Base-by-base conservation (phyloP, 306 rosid genomes). In the Gleditsia sinensis region DNA sequence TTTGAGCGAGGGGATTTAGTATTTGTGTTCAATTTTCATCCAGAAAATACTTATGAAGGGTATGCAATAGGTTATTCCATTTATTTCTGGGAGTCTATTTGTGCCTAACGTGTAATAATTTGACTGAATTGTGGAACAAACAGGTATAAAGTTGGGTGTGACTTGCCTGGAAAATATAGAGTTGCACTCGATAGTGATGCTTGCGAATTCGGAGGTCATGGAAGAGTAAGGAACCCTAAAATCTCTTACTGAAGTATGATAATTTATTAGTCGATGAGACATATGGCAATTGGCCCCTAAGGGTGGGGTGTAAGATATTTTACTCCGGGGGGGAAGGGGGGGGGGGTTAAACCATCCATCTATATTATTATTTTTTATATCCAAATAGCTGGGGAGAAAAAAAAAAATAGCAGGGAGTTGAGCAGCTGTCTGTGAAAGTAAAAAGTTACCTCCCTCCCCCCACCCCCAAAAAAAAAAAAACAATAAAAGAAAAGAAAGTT, bases 111-210 rank as follows among this genome's bases (percentile, higher is more conserved):
- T 34, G 50, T 66, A 57, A 61, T 83, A 54, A 59, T 71, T 72
- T 53, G 56, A 68, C 70, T 81, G 77, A 57, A 67, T 73, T 61
- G 33, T 77, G 77, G 74, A 71, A 54, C 70, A 74, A 73, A 23
- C 84, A 94, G 98, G 80, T 94, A 94, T 76, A 94, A 94, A 89
- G 89, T 94, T 76, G 98, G 97, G 67, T 94, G 98, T 16, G 98
- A 94, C 86, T 89, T 89, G 78, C 97, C 98, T 74, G 98, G 98
- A 77, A 94, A 89, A 77, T 94, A 94, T 80, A 87, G 93, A 86
- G 93, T 94, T 84, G 97, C 94, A 23, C 92, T 94, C 43, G 98
- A 91, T 69, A 94, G 97, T 46, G 97, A 94, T 81, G 91, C 90
- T 71, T 0, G 2, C 77, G 96, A 88, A 71, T 94, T 94, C 30